A percentile compares a stretch with the other conserved stretches of the same genome.
Conservation (phyloP, 148 eudicot genomes). For the Persicaria maculosa region DNA sequence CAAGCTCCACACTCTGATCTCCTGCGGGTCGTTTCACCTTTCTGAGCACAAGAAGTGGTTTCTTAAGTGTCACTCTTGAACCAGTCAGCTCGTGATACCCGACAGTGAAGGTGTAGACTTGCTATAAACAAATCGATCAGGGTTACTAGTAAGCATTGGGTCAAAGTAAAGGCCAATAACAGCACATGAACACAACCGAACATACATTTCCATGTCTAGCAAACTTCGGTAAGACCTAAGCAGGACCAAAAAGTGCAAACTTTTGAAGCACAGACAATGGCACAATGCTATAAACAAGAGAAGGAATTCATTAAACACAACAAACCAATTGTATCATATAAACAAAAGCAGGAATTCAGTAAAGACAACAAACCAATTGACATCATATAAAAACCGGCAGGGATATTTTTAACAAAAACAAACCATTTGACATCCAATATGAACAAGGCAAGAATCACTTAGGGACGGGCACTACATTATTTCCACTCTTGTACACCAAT, state of each 20-base stretch:
- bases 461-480: too few relatives aligned
- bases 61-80: slow-evolving; percentile 70
- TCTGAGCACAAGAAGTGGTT: slow-evolving; percentile 80
- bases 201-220: neutral
- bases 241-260: neutral
- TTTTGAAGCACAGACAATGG: neutral
- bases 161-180: neutral
- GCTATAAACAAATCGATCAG: slow-evolving; percentile 28
- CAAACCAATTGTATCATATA: too few relatives aligned
- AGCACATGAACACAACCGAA: neutral
- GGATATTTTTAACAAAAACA: too few relatives aligned
- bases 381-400: too few relatives aligned
- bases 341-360: too few relatives aligned
- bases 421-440: too few relatives aligned
- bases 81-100: slow-evolving; percentile 92
- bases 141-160: neutral
- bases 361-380: too few relatives aligned
- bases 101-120: slow-evolving; percentile 66
- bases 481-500: too few relatives aligned
- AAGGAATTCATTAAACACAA: too few relatives aligned
- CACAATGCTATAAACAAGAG: too few relatives aligned
- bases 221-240: neutral
- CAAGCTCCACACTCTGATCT: slow-evolving; percentile 43
- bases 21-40: slow-evolving; percentile 36
- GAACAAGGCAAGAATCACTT: too few relatives aligned